A percentile compares a stretch with the other conserved stretches of the same genome.
Evolutionary conservation across 768 basidiomycete species (phyloP).

Genomic region (Exidia glandulosa): DNA sequence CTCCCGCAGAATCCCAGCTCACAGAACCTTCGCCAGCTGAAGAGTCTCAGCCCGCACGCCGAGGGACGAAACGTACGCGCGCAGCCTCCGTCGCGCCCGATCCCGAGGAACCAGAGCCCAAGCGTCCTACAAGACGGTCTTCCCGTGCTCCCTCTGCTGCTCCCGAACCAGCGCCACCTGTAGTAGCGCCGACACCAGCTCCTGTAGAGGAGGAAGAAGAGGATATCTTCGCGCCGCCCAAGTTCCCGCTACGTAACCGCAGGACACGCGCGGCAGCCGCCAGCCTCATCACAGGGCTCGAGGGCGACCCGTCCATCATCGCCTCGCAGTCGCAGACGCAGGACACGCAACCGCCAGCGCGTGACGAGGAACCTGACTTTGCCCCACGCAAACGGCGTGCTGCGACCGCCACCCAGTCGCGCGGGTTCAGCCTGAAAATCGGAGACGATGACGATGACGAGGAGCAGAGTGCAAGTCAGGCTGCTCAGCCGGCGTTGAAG

Average conservation of each 20-base stretch:
- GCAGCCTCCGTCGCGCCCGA: background rate
- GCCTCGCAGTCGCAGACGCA: background rate
- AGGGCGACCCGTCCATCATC: background rate
- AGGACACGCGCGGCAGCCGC: background rate
- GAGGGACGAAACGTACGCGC: background rate
- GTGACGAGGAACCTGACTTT: background rate
- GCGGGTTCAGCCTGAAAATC: conserved; percentile 9
- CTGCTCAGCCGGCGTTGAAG: conserved; percentile 43
- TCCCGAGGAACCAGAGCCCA: no score
- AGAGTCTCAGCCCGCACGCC: background rate
- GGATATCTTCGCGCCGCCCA: background rate
- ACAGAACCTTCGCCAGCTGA: background rate
- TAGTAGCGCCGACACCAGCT: background rate
- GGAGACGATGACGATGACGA: conserved; percentile 12
- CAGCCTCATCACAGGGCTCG: background rate
- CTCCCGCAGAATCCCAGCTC: background rate
- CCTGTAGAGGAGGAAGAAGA: background rate
- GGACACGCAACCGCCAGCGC: background rate
- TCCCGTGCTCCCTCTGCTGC: background rate
- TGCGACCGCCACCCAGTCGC: background rate
- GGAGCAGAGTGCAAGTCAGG: background rate
- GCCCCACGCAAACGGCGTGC: background rate
- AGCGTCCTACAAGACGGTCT: no score
- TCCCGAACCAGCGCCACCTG: background rate
- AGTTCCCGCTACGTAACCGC: background rate